Evolutionary conservation across 441 rosid species (phyloP).

Genomic region (Arabidopsis hybrid): DNA sequence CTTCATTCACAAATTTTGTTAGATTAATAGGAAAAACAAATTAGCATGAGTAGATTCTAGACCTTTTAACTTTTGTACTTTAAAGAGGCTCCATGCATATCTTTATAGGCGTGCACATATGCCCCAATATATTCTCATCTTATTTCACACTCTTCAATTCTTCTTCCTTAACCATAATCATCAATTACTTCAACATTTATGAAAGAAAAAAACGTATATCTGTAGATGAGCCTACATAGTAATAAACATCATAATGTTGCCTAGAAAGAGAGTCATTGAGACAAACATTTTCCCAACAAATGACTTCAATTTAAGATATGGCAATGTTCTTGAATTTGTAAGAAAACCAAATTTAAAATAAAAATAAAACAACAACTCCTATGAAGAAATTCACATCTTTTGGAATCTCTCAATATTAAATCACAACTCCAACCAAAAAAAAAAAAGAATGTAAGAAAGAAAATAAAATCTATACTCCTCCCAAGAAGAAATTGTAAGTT

Average conservation of each 20-base stretch:
- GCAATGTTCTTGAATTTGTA: conserved; percentile 10
- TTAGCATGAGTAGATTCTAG: conserved; percentile 36
- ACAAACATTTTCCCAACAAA: conserved; percentile 19
- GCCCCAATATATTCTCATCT: conserved; percentile 39
- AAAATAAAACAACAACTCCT: not conserved
- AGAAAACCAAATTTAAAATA: not conserved
- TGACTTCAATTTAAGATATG: conserved; percentile 20
- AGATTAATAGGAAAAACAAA: not conserved
- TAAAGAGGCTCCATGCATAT: conserved; percentile 42
- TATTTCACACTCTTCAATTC: conserved; percentile 31
- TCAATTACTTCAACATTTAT: conserved; percentile 30
- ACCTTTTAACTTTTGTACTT: conserved; percentile 44
- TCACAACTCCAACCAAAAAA: conserved; percentile 14
- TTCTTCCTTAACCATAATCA: conserved; percentile 27
- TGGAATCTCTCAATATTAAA: conserved; percentile 29
- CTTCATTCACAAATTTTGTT: not conserved
- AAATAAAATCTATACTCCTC: conserved; percentile 44
- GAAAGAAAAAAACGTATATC: not conserved
- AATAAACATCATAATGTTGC: not conserved
- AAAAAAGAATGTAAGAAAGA: conserved; percentile 42
- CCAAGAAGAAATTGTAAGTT: conserved; percentile 42
- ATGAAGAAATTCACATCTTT: conserved; percentile 29
- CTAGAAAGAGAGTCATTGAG: not conserved
- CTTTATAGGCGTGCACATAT: conserved; percentile 47
- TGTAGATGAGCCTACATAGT: conserved; percentile 17